Base-by-base conservation (phyloP, 1,139 yeast genomes). In the Suhomyces maxii region DNA sequence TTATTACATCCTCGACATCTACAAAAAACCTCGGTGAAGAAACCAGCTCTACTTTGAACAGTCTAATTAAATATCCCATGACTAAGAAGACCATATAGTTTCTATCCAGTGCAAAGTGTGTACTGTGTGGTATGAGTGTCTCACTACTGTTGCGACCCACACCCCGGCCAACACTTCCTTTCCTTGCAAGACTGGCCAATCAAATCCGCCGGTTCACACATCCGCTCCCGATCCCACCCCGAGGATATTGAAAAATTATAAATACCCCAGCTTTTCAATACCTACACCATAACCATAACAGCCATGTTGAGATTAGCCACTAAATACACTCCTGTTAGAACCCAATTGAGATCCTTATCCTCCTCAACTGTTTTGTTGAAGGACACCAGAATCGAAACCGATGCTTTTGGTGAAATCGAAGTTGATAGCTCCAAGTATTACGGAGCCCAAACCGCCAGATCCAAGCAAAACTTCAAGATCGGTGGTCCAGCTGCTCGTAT, bases 401-500 rank as follows among this genome's bases (percentile, higher is more conserved):
- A 57, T 41, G 61, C 60, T 44, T 56, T 56, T 45, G 61, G 60
- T 34, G 59, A 55, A 39, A 56, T 57, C 44, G 47, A 47, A 12
- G 60, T 57, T 37, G 54, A 53, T 40, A 46, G 45, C 41, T 55
- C 54, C 50, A 53, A 52, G 48, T 57, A 56, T 54, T 57, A 56
- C 55, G 61, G 60, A 7, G 61, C 60, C 38, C 61, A 57, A 44
- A 53, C 59, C 36, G 58, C 54, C 46, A 49, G 61, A 40, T 57
- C 61, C 11, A 50, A 53, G 52, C 58, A 55, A 26, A 57, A 57
- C 50, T 57, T 57, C 42, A 56, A 57, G 48, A 57, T 57, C 34
- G 61, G 61, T 8, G 60, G 57, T 34, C 77, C 79, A 28, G 83
- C 91, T 54, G 98, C 95, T 63, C 47, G 50, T 12, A 57, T 57